Evolutionary conservation across 176 grass and related monocot genomes (phyloP), one percentile per base, ranked within the genome.

Genomic region (Oryza australiensis): DNA sequence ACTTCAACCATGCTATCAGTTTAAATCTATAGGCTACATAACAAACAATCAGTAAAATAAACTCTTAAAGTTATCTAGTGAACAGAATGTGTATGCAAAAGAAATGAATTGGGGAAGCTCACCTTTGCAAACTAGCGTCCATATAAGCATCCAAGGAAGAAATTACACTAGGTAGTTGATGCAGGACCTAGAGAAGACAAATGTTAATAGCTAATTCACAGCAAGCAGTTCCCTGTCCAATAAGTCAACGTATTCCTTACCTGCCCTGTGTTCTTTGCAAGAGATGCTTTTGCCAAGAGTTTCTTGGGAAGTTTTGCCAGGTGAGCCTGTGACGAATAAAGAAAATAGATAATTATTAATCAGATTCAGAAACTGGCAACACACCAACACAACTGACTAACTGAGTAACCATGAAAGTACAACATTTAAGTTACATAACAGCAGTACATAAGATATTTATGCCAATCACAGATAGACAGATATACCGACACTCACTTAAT

Each of bases 111-210:
- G 38, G 7, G 55, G 80, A 65, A 9, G 43, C 66, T 51, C 70
- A 98, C 95, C 90, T 98, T 71, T 93, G 83, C 76, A 98, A 98
- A 80, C 88, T 91, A 81, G 68, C 84, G 24, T 98, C 95, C 82
- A 89, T 94, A 76, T 93, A 93, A 40, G 88, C 90, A 93, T 98
- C 95, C 84, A 98, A 82, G 20, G 90, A 94, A 70, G 92, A 94
- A 86, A 98, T 90, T 62, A 98, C 89, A 71, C 65, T 76, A 63
- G 95, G 95, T 57, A 98, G 72, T 22, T 95, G 90, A 28, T 98
- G 90, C 43, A 86, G 43, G 29, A 89, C 87, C 87, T 89, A 77
- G 35, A 81, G 32, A 82, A 10, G 35, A 38, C 0, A 66, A 3
- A 81, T 46, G 22, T 89, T 76, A 76, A n/a, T 16, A 70, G 14